phyloP scores from a whole-genome alignment of 2,329 filamentous ascomycete species.

The Pseudocercospora pini-densiflorae region DNA sequence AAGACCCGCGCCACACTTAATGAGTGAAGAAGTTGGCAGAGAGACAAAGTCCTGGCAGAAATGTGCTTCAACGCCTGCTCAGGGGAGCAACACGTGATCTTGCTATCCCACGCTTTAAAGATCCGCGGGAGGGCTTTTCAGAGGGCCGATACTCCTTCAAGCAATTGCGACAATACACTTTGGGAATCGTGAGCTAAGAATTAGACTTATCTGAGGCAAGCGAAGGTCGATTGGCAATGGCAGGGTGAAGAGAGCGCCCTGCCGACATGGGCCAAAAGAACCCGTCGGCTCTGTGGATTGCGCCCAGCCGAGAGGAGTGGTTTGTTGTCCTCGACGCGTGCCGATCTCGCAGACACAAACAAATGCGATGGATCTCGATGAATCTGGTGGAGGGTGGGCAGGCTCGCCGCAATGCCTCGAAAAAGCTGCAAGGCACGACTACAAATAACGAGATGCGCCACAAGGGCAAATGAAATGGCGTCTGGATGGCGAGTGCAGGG shows the following conservation, averaged over 20 bases:
- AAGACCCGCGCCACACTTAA: not conserved
- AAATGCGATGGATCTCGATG: not conserved
- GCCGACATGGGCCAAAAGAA: not conserved
- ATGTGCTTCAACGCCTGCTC: not conserved
- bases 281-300: not conserved
- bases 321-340: not conserved
- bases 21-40: not conserved
- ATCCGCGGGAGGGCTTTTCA: not conserved
- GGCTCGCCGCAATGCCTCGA: not conserved
- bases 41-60: not conserved
- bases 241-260: conserved; percentile 5
- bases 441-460: not conserved
- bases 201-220: conserved; percentile 17
- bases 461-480: conserved; percentile 16
- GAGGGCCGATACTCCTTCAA: not conserved
- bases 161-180: conserved; percentile 6
- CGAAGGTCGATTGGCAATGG: conserved; percentile 5
- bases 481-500: conserved; percentile 9
- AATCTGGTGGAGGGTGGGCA: not conserved
- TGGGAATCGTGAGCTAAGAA: conserved; percentile 3
- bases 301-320: not conserved
- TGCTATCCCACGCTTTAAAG: not conserved
- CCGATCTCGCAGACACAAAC: not conserved
- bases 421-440: conserved; percentile 13
- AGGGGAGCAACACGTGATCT: not conserved